Evolutionary conservation across 78 protist species (phyloP).

Genomic region (Salpingoeca rosetta): DNA sequence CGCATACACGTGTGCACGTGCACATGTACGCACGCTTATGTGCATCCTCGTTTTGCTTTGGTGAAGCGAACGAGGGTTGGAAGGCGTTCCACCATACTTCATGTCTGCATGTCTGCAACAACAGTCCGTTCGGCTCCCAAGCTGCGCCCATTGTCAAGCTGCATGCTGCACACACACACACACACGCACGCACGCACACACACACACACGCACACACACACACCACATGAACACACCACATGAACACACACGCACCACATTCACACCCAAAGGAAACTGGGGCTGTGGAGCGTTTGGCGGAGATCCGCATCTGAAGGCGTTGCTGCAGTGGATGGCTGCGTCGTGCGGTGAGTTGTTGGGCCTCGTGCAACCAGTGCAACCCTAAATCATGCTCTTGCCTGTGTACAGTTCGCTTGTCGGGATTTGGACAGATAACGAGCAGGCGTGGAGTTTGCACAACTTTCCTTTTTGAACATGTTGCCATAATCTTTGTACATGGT

Average conservation of each 20-base stretch:
- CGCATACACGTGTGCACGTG: not conserved
- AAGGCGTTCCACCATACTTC: too few species aligned
- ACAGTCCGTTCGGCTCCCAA: not conserved
- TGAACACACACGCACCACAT: not conserved
- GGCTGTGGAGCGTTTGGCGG: conserved; percentile 59
- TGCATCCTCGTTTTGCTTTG: not conserved
- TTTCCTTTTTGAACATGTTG: too few species aligned
- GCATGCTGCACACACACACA: not conserved
- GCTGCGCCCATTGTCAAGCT: not conserved
- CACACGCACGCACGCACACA: not conserved
- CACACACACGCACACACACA: not conserved
- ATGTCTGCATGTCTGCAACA: not conserved
- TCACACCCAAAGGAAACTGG: conserved; percentile 33
- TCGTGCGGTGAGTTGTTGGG: not conserved
- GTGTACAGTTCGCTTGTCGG: not conserved
- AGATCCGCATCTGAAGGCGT: conserved; percentile 21
- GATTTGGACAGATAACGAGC: not conserved
- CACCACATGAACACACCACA: not conserved
- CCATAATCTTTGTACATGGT: too few species aligned
- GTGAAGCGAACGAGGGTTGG: too few species aligned
- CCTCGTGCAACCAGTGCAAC: not conserved
- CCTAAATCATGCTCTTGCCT: not conserved
- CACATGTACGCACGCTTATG: not conserved
- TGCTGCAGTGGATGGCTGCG: conserved; percentile 37
- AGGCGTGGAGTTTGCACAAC: too few species aligned